Percentiles rank a stretch among this genome's conserved stretches.
Evolutionary conservation across 2,329 filamentous ascomycete genomes (phyloP).

Genomic region (Xylaria multiplex): DNA sequence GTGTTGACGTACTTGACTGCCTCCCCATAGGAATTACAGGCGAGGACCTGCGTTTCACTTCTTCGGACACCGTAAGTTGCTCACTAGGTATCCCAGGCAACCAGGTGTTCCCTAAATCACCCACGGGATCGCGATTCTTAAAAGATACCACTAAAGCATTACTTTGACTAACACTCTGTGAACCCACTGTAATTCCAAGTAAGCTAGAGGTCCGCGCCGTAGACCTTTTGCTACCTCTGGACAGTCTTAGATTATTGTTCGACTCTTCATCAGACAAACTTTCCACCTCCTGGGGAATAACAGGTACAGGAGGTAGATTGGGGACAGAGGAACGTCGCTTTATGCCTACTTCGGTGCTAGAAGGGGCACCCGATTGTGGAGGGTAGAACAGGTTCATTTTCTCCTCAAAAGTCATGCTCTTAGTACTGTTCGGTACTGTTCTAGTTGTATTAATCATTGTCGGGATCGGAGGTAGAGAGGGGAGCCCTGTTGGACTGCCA

Average conservation of each 20-base stretch:
- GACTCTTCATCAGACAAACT: constrained; percentile 44
- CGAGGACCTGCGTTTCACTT: constrained; percentile 59
- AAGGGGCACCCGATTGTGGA: constrained; percentile 47
- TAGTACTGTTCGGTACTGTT: constrained; percentile 62
- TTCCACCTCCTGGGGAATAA: constrained; percentile 45
- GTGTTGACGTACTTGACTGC: constrained; percentile 51
- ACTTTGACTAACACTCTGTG: constrained; percentile 44
- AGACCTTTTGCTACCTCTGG: constrained; percentile 51
- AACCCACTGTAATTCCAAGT: constrained; percentile 51
- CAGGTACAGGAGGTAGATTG: constrained; percentile 54
- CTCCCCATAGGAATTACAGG: constrained; percentile 57
- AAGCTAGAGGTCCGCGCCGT: constrained; percentile 55
- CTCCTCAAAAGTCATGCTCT: constrained; percentile 68
- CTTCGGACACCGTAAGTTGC: constrained; percentile 40
- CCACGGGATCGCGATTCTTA: constrained; percentile 38
- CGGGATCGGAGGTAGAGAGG: constrained; percentile 61
- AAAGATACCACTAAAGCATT: constrained; percentile 27
- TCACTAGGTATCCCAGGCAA: constrained; percentile 49
- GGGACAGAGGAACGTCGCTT: constrained; percentile 57
- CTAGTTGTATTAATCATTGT: constrained; percentile 54
- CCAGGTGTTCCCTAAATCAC: constrained; percentile 53
- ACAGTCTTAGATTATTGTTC: constrained; percentile 40
- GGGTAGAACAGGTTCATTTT: constrained; percentile 65
- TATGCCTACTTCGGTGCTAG: constrained; percentile 22
- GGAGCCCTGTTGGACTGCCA: constrained; percentile 61